phyloP scores from a whole-genome alignment of 306 rosid genomes.

The Adenanthera pavonina region DNA sequence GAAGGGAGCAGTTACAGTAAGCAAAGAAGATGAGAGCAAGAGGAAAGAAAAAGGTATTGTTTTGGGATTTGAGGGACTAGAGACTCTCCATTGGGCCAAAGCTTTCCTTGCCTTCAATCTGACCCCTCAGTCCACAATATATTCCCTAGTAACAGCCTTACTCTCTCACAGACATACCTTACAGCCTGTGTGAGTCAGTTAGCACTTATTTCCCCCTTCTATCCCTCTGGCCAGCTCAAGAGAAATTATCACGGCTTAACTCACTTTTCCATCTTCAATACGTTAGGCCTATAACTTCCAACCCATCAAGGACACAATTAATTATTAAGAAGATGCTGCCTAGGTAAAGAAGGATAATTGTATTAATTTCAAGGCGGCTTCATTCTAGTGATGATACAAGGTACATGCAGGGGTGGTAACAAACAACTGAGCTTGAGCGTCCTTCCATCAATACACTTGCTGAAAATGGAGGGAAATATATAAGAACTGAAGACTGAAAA shows the following conservation, averaged over 20 bases:
- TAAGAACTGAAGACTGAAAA: not conserved
- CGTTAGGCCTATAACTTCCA: not conserved
- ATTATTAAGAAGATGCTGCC: not conserved
- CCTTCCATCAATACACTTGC: not conserved
- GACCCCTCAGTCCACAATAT: not conserved
- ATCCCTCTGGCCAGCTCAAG: not conserved
- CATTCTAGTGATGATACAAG: not conserved
- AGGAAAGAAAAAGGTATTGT: too few species aligned
- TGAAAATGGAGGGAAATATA: not conserved
- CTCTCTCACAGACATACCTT: not conserved
- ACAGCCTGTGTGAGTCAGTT: not conserved
- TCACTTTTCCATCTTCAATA: not conserved
- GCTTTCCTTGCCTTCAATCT: too few species aligned
- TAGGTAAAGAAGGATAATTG: not conserved
- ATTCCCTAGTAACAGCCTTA: not conserved
- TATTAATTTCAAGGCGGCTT: not conserved
- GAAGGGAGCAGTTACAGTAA: too few species aligned
- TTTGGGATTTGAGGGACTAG: too few species aligned
- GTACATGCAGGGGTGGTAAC: not conserved
- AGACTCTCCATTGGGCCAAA: too few species aligned
- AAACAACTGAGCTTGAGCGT: not conserved
- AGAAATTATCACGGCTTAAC: not conserved
- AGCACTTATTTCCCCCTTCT: not conserved
- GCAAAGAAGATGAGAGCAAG: too few species aligned
- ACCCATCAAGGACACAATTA: conserved; percentile 1